Evolutionary conservation across 108 stramenopile genomes (phyloP), one percentile per base, ranked within the genome.

Genomic region (Pseudonitzschia multistriata): DNA sequence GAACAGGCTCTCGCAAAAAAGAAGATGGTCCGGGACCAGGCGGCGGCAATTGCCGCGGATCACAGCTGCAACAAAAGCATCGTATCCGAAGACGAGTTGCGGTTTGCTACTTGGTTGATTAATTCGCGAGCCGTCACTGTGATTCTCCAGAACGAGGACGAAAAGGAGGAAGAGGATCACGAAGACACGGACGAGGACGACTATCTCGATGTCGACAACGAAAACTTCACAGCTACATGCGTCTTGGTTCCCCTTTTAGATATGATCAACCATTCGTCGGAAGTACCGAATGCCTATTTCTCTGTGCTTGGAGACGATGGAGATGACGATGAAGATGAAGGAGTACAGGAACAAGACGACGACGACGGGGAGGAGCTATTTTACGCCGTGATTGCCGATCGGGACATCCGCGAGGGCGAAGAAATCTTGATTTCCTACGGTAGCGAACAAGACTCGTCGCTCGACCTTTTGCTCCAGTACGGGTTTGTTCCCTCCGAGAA

Each of bases 351-450:
- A n/a, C n/a, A n/a, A n/a, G 24, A 33, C 15, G 17, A 35, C 57
- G 57, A 59, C 31, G 28, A 60, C 45, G 57, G 35, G 3, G 34
- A 36, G n/a, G 4, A 33, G 29, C 57, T 59, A 17, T 71, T 66
- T 40, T 81, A 73, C 54, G 72, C 76, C 25, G 37, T 77, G 13
- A 52, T 65, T 25, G 80, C 80, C 15, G 73, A 45, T 52, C 53
- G 76, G 5, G 45, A 59, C 33, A 73, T 81, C 36, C 14, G 7
- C 22, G 29, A 49, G 22, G 73, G 76, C 21, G 53, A 73, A 5
- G 76, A 81, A 60, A 0, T 81, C 0, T 37, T 70, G 0, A 68
- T 77, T 36, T 62, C 47, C 14, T 81, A 81, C 62, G 79, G 79
- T 5, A 71, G 69, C 24, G 76, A 75, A 36, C 21, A 64, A 17